Base-by-base conservation (phyloP, 2,329 filamentous ascomycete species). In the Alternaria infectoria region DNA sequence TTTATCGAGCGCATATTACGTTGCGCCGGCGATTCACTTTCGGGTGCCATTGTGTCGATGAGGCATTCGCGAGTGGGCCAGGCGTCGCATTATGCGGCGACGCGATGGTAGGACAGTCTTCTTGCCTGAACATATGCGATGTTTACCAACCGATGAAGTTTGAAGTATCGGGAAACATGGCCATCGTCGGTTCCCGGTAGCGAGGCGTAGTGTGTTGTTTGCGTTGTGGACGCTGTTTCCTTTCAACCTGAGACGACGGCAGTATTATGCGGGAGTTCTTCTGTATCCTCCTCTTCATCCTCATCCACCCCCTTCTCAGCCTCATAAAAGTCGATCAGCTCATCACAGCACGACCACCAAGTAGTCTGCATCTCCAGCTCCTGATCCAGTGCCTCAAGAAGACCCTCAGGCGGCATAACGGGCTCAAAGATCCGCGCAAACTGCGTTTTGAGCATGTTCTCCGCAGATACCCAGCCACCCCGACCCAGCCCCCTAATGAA, bases 331-430 rank as follows among this genome's bases (percentile, higher is more conserved):
- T 23, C 28, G 21, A 51, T 5, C 2, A 51, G 49, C 28, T 36
- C 49, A 32, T 51, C 28, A 21, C 49, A 51, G 30, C 49, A 32
- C 21, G 49, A 32, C 49, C 49, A 51, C 49, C 49, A 51, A 23
- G 49, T 51, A 32, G 49, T 51, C 49, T 51, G 49, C 28, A 51
- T 51, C 19, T 51, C 49, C 17, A 51, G 28, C 49, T 51, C 49
- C 3, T 21, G 12, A 13, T 51, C 49, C 21, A 51, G 49, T 2
- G 49, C 49, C 49, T 51, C 49, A 15, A 51, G 49, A 10, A 51
- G 49, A 17, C 49, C 49, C 4, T 21, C 49, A 10, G 49, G 17
- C 19, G 49, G 49, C 9, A 51, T 19, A 8, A 21, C 49, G 8
- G 49, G 49, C 30, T 51, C 49, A 5, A 51, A 51, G 12, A 51